Conservation (phyloP, 768 basidiomycete species). For the Tulasnella sp. region DNA sequence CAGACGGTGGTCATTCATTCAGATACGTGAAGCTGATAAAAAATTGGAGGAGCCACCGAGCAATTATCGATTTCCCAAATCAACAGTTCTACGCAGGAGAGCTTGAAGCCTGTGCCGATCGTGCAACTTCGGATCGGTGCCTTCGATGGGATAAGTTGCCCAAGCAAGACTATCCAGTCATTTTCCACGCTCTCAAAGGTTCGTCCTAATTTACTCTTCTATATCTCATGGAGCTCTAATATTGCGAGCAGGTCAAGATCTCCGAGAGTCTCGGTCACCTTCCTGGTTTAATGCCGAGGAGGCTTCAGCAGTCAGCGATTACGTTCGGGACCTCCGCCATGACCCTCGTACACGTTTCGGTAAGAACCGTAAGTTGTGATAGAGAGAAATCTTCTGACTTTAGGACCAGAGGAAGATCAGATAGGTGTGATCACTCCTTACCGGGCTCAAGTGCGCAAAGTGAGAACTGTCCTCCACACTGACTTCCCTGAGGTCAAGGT, state of each 20-base stretch:
- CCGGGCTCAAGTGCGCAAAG: slow-evolving; percentile 48
- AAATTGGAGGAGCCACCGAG: slow-evolving; percentile 56
- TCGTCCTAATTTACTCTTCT: neutral
- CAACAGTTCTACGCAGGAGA: slow-evolving; percentile 51
- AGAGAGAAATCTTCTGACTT: neutral
- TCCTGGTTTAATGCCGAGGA: slow-evolving; percentile 52
- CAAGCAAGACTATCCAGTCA: slow-evolving; percentile 46
- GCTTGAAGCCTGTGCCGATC: slow-evolving; percentile 41
- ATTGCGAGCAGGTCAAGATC: slow-evolving; percentile 42
- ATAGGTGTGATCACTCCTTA: slow-evolving; percentile 59
- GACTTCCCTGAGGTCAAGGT: slow-evolving; percentile 14
- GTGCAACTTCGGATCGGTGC: neutral
- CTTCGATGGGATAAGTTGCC: slow-evolving; percentile 35
- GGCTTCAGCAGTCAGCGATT: neutral
- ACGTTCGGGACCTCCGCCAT: neutral
- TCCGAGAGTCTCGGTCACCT: slow-evolving; percentile 55
- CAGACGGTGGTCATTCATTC: neutral
- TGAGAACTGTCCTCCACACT: slow-evolving; percentile 34
- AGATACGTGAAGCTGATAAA: slow-evolving; percentile 56
- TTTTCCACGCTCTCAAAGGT: slow-evolving; percentile 54
- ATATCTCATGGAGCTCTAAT: neutral
- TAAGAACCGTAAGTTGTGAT: neutral
- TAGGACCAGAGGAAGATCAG: slow-evolving; percentile 26
- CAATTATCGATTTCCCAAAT: slow-evolving; percentile 55
- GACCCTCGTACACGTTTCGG: neutral